Evolutionary conservation across 352 stramenopile genomes (phyloP).

Genomic region (Thraustochytrium striatum): DNA sequence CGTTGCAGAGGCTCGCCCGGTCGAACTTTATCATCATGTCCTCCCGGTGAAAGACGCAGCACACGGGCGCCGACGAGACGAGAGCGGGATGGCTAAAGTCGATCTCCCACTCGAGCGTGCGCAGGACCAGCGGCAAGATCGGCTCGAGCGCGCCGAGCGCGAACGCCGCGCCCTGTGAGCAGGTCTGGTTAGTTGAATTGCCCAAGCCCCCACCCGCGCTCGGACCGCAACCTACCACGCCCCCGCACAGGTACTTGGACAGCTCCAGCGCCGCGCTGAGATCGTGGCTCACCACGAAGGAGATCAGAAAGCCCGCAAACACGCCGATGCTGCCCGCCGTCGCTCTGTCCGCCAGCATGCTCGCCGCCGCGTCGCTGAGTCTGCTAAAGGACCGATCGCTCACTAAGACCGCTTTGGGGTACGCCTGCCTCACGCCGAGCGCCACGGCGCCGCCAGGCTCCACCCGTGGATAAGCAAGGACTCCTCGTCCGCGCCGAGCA

Average conservation of each 20-base stretch:
- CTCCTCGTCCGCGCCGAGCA: neutral
- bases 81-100: neutral
- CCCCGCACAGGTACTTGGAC: neutral
- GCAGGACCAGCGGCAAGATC: neutral
- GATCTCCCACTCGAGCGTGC: neutral
- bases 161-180: neutral
- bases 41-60: neutral
- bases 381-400: neutral
- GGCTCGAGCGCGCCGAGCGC: neutral
- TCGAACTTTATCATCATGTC: neutral
- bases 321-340: neutral
- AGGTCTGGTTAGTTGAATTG: too few species aligned
- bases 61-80: neutral
- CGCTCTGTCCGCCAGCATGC: neutral
- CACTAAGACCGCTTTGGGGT: neutral
- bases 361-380: neutral
- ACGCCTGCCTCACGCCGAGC: neutral
- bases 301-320: neutral
- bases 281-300: neutral
- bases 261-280: neutral
- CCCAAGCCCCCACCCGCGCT: too few species aligned
- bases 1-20: too few species aligned
- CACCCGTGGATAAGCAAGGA: neutral
- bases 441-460: neutral
- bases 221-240: too few species aligned